Evolutionary conservation across 2,329 filamentous ascomycete genomes (phyloP), one percentile per base, ranked within the genome.

Genomic region (Cytospora leucostoma): DNA sequence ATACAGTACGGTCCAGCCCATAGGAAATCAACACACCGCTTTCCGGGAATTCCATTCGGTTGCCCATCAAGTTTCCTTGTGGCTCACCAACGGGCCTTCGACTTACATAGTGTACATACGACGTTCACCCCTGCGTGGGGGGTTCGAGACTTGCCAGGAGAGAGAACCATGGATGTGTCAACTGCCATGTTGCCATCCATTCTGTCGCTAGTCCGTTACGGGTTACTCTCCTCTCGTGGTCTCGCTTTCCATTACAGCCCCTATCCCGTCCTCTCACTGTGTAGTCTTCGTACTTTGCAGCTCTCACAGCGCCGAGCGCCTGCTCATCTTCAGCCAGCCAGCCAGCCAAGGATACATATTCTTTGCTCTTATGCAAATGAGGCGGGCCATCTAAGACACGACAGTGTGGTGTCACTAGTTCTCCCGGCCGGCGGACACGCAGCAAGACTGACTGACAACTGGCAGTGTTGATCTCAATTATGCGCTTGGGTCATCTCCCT

Each of bases 401-500:
- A 17, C 59, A 61, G 51, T 40, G 32, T 52, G 19, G 59, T 61
- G 59, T 44, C 59, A 61, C 59, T 50, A 55, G 19, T 55, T 51
- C 40, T 38, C 34, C 54, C 59, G 59, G 38, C 51, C 40, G 38
- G 47, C 32, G 32, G 49, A 53, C 38, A 37, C 59, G 51, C 51
- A 54, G 59, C 59, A 61, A 49, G 59, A 55, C 51, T 61, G 27
- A 27, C 27, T 61, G 59, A 61, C 59, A 61, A 61, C 59, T 61
- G 59, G 59, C 59, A 53, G 38, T 55, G 59, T 55, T 61, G 51
- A 55, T 61, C 59, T 61, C 32, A 53, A 61, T 61, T 37, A 61
- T 61, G 58, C 51, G 58, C 58, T 61, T 61, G 54, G 27, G 54
- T 55, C 59, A 61, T 61, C 59, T 61, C 51, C 40, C 19, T 27